phyloP scores from a whole-genome alignment of 306 rosid genomes.

The Inga oerstediana region DNA sequence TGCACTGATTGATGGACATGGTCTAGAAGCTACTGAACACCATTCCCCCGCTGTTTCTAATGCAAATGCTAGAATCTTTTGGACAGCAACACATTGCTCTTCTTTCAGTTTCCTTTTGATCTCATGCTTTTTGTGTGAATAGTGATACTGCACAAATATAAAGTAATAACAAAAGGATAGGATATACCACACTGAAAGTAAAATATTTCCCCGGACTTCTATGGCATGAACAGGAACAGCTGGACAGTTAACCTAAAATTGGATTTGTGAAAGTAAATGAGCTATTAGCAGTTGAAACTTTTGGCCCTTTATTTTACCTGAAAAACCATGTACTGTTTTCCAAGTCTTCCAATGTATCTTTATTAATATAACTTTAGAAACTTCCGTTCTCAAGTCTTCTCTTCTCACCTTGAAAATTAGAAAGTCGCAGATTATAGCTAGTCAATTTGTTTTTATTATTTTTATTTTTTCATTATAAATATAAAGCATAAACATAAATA shows the following conservation, averaged over 20 bases:
- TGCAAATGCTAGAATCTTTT: slow-evolving; percentile 37
- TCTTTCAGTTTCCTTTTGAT: slow-evolving; percentile 28
- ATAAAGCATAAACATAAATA: background rate
- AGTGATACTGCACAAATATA: slow-evolving; percentile 14
- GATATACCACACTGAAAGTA: slow-evolving; percentile 1
- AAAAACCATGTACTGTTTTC: background rate
- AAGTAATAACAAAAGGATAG: slow-evolving; percentile 16
- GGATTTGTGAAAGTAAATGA: background rate
- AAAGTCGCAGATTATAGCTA: background rate
- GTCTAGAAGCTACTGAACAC: slow-evolving; percentile 34
- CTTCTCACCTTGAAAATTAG: slow-evolving; percentile 3
- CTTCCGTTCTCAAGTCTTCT: background rate
- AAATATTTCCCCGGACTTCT: slow-evolving; percentile 6
- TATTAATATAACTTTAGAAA: background rate
- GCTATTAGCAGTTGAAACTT: background rate
- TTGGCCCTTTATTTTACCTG: background rate
- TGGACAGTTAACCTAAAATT: background rate
- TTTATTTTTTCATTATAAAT: background rate
- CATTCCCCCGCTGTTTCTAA: slow-evolving; percentile 38
- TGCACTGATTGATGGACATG: slow-evolving; percentile 25
- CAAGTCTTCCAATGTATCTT: background rate
- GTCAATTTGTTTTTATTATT: background rate
- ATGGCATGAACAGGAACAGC: background rate
- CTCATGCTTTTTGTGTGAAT: slow-evolving; percentile 15
- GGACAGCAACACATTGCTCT: slow-evolving; percentile 13